Percentiles rank a stretch among this genome's conserved stretches.
Evolutionary conservation across 2,329 filamentous ascomycete species (phyloP).

Genomic region (Scytalidium lignicola): DNA sequence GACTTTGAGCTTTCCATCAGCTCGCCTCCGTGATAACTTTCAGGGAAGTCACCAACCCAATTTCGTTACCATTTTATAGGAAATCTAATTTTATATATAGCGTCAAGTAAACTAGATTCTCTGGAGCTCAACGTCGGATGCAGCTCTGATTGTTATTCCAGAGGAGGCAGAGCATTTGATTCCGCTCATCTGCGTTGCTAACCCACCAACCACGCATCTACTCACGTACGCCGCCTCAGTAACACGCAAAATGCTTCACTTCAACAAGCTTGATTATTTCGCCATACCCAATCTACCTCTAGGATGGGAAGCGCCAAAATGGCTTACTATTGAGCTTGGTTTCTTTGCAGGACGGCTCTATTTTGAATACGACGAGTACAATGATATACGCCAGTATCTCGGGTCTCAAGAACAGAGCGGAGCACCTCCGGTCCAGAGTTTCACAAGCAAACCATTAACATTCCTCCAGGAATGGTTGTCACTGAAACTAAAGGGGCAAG

Average conservation of each 20-base stretch:
- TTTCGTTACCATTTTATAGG: background rate
- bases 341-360: slow-evolving; percentile 58
- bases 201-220: slow-evolving; percentile 34
- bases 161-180: slow-evolving; percentile 58
- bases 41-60: slow-evolving; percentile 21
- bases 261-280: slow-evolving; percentile 50
- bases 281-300: slow-evolving; percentile 41
- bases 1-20: slow-evolving; percentile 33
- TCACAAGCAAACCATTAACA: slow-evolving; percentile 32
- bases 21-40: slow-evolving; percentile 36
- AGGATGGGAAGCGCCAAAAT: slow-evolving; percentile 38
- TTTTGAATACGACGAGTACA: slow-evolving; percentile 45
- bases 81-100: slow-evolving; percentile 11
- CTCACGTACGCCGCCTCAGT: slow-evolving; percentile 56
- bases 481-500: slow-evolving; percentile 48
- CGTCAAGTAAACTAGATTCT: slow-evolving; percentile 57
- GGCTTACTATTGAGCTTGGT: slow-evolving; percentile 54
- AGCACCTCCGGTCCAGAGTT: background rate
- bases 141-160: slow-evolving; percentile 52
- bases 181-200: slow-evolving; percentile 30
- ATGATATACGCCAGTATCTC: slow-evolving; percentile 25
- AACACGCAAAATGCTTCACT: slow-evolving; percentile 54
- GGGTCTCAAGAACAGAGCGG: slow-evolving; percentile 7
- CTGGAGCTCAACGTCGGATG: slow-evolving; percentile 42
- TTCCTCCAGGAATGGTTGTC: slow-evolving; percentile 55